Evolutionary conservation across 2,329 filamentous ascomycete genomes (phyloP).

Genomic region (Fusarium incarnatum): DNA sequence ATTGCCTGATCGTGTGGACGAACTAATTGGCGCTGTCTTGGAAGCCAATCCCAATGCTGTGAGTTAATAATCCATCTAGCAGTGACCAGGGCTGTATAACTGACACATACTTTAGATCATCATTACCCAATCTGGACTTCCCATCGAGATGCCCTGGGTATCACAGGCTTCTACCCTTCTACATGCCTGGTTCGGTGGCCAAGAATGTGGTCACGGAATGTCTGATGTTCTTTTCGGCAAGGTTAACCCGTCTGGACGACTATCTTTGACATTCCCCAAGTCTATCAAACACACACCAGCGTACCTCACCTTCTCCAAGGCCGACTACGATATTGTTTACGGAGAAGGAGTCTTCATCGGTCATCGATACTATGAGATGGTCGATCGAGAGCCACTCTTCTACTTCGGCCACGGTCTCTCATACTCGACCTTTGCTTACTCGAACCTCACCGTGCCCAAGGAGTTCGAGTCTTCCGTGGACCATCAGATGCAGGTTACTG

Average conservation of each 20-base stretch:
- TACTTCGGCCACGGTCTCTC: conserved; percentile 78
- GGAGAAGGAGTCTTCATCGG: conserved; percentile 80
- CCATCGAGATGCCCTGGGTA: conserved; percentile 55
- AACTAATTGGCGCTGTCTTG: conserved; percentile 66
- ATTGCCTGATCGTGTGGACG: conserved; percentile 69
- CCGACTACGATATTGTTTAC: conserved; percentile 74
- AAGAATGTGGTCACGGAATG: conserved; percentile 44
- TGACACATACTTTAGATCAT: conserved; percentile 15
- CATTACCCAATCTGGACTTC: conserved; percentile 59
- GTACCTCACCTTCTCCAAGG: conserved; percentile 73
- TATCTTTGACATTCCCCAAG: conserved; percentile 74
- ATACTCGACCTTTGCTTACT: conserved; percentile 74
- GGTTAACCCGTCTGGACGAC: conserved; percentile 61
- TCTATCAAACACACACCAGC: conserved; percentile 74
- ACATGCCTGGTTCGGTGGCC: conserved; percentile 47
- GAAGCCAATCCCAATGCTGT: conserved; percentile 68
- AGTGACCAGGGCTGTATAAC: rapidly evolving
- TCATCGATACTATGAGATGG: conserved; percentile 74
- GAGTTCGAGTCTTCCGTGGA: background rate
- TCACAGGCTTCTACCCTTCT: conserved; percentile 49
- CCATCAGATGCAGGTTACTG: conserved; percentile 24
- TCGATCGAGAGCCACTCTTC: conserved; percentile 64
- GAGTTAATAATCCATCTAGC: conserved; percentile 51
- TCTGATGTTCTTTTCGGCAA: conserved; percentile 45
- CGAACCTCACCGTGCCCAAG: conserved; percentile 2